phyloP scores from a whole-genome alignment of 2,329 filamentous ascomycete genomes.

The Colletotrichum lentis region DNA sequence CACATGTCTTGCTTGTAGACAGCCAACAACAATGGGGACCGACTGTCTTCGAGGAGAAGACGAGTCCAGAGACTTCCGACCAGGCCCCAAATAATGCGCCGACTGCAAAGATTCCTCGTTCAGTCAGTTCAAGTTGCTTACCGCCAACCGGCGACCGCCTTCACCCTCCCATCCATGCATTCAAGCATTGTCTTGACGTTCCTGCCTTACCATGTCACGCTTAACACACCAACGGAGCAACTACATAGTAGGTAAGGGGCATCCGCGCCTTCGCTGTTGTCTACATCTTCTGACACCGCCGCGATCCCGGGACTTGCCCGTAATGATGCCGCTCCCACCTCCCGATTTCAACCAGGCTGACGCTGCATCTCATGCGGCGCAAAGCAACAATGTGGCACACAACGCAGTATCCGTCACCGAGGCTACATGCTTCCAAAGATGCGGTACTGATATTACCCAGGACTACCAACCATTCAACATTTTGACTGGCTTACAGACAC shows the following conservation, averaged over 20 bases:
- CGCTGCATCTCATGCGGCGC: not conserved
- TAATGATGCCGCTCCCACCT: not conserved
- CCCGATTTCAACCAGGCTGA: not conserved
- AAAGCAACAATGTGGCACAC: not conserved
- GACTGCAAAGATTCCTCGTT: slow-evolving; percentile 7
- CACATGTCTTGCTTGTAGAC: slow-evolving; percentile 30
- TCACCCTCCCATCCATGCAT: slow-evolving; percentile 18
- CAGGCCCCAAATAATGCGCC: slow-evolving; percentile 28
- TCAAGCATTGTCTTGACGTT: slow-evolving; percentile 6
- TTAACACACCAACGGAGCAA: slow-evolving; percentile 2
- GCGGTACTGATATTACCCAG: too few species aligned
- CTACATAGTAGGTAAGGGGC: not conserved
- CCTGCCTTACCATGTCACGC: slow-evolving; percentile 12
- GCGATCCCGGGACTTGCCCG: not conserved
- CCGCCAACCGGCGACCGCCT: not conserved
- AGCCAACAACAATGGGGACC: not conserved
- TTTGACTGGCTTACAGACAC: not conserved
- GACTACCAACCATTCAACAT: too few species aligned
- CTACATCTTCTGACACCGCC: not conserved
- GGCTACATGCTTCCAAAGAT: not conserved
- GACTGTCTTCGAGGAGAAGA: not conserved
- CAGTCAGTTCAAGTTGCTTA: not conserved
- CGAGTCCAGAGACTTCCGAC: not conserved
- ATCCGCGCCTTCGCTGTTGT: not conserved
- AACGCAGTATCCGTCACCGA: not conserved